A percentile compares a stretch with the other conserved stretches of the same genome.
Evolutionary conservation across 768 basidiomycete species (phyloP).

Genomic region (Rickenella mellea): DNA sequence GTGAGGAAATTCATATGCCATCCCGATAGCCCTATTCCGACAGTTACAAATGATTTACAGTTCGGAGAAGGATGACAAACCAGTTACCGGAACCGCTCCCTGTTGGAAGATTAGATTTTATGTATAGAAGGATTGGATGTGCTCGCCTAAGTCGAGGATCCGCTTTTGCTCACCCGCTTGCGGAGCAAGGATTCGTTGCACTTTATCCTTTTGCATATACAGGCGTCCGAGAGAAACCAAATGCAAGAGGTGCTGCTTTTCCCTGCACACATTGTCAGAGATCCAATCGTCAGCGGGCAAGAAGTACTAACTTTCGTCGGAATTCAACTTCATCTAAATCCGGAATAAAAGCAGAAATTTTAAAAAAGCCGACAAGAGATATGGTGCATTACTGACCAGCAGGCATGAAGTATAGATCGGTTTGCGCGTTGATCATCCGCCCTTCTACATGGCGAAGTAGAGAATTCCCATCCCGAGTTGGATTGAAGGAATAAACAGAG

Average conservation of each 20-base stretch:
- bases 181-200: neutral
- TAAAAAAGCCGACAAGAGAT: neutral
- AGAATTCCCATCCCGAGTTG: neutral
- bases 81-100: neutral
- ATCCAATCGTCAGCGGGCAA: neutral
- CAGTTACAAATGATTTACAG: neutral
- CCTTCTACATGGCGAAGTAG: neutral
- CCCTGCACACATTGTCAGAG: neutral
- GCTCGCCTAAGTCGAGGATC: neutral
- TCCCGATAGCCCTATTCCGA: neutral
- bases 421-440: slow-evolving; percentile 1
- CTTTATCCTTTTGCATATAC: neutral
- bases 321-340: neutral
- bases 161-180: neutral
- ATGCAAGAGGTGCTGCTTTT: slow-evolving; percentile 2
- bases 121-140: neutral
- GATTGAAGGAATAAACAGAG: neutral
- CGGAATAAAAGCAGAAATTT: neutral
- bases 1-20: neutral
- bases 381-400: slow-evolving; percentile 1
- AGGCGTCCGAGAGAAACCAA: neutral
- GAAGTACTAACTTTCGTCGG: neutral
- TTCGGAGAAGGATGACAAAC: neutral
- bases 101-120: neutral
- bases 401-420: slow-evolving; percentile 2